Percentiles rank a stretch among this genome's conserved stretches.
Evolutionary conservation across 2,329 filamentous ascomycete species (phyloP).

Genomic region (Fusarium zealandicum): DNA sequence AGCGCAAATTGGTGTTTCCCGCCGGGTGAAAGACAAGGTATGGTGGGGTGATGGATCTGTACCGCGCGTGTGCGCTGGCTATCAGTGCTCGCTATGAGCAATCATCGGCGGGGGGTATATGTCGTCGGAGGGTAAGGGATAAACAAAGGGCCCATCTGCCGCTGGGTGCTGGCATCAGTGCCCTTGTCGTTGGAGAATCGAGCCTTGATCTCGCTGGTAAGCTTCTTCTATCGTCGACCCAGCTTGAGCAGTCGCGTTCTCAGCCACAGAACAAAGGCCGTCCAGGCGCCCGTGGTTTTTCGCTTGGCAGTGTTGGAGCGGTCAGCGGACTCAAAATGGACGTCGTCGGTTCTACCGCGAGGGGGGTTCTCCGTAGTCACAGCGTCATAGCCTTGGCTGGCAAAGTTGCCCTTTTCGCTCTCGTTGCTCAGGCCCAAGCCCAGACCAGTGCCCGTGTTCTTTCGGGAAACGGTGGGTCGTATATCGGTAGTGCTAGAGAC

Average conservation of each 20-base stretch:
- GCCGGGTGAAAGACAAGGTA: constrained; percentile 19
- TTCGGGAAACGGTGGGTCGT: constrained; percentile 42
- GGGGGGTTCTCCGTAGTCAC: constrained; percentile 44
- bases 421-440: constrained; percentile 26
- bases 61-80: constrained; percentile 9
- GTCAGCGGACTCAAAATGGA: constrained; percentile 53
- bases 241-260: constrained; percentile 59
- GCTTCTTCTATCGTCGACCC: constrained; percentile 48
- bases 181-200: constrained; percentile 18
- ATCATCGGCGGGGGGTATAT: constrained; percentile 24
- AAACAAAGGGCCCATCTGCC: constrained; percentile 5
- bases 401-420: constrained; percentile 55
- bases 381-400: constrained; percentile 56
- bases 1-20: constrained; percentile 17
- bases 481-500: constrained; percentile 43
- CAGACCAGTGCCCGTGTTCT: constrained; percentile 36
- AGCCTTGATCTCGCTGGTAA: constrained; percentile 30
- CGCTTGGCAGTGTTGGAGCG: constrained; percentile 61
- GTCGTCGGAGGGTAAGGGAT: constrained; percentile 20
- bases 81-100: constrained; percentile 3
- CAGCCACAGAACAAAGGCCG: constrained; percentile 69
- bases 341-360: constrained; percentile 49
- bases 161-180: constrained; percentile 18
- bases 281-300: constrained; percentile 69
- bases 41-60: constrained; percentile 6